These are phyloP conservation scores for Pascua sp. DNA, from an alignment of 1,284 basidiomycete species.

Conservation along the genomic window DNA sequence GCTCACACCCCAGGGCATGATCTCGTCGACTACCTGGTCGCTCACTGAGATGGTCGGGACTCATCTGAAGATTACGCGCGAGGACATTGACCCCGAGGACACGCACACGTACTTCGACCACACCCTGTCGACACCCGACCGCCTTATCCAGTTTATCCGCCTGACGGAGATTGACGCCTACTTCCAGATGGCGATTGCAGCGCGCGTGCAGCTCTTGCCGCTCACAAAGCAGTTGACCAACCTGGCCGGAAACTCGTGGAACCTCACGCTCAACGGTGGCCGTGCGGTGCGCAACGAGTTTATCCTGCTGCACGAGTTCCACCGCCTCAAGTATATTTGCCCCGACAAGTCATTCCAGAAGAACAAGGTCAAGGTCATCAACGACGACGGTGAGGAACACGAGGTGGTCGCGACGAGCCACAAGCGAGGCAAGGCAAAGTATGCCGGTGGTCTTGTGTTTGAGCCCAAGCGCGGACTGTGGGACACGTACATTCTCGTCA, in stretches of 20 bases:
- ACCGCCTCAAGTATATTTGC: conserved; percentile 90
- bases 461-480: conserved; percentile 94
- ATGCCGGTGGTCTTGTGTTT: conserved; percentile 97
- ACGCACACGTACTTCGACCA: conserved; percentile 88
- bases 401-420: conserved; percentile 56
- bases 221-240: conserved; percentile 93
- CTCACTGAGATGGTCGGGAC: conserved; percentile 94
- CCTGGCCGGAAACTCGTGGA: conserved; percentile 98
- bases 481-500: conserved; percentile 96
- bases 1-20: conserved; percentile 68
- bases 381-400: conserved; percentile 55
- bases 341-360: conserved; percentile 84
- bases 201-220: conserved; percentile 83
- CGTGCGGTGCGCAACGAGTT: conserved; percentile 98
- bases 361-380: conserved; percentile 52
- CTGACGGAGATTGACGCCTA: conserved; percentile 93
- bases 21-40: conserved; percentile 94
- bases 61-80: conserved; percentile 76
- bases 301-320: conserved; percentile 97
- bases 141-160: conserved; percentile 79
- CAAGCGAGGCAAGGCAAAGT: conserved; percentile 86
- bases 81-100: conserved; percentile 95
- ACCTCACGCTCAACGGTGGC: conserved; percentile 89
- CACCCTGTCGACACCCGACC: conserved; percentile 70
- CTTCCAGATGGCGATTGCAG: conserved; percentile 91